Evolutionary conservation across 2,329 filamentous ascomycete species (phyloP), one percentile per base, ranked within the genome.

Genomic region (Pseudogymnoascus sp.): DNA sequence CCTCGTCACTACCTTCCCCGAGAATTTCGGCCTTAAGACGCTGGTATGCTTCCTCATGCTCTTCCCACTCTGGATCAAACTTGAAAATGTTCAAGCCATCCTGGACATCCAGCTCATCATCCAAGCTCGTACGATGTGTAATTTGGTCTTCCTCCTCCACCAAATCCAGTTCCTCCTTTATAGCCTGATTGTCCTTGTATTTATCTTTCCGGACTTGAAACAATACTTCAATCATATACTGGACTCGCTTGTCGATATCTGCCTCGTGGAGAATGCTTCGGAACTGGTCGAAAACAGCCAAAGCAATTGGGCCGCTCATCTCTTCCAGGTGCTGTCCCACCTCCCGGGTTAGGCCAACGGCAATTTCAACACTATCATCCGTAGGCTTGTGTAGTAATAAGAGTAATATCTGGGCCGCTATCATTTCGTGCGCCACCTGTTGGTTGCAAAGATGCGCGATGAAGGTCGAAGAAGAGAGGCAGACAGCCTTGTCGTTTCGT

Each of bases 71-170:
- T 0, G 89, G 68, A 69, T 99, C 94, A 66, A 86, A 91, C 70
- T 96, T 97, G 82, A 99, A 99, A 62, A 99, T 86, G 69, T 99
- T 99, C 59, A 97, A 78, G 0, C 84, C 82, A 67, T 97, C 92
- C 71, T 96, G 86, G 0, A 90, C 85, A 56, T 94, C 88, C 59
- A 96, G 80, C 35, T 91, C 85, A 64, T 91, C 91, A 65, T 96
- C 89, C 28, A 99, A 75, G 56, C 88, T 86, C 56, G 90, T 79
- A 60, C 84, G 82, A 74, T 99, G 94, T 0, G 94, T 97, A 67
- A 97, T 95, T 71, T 97, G 94, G 70, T 99, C 94, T 72, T 97
- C 92, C 74, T 99, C 94, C 74, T 97, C 92, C 7, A 99, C 90
- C 48, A 99, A 74, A 73, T 99, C 94, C 61, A 99, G 77, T 71